Evolutionary conservation across 2,329 filamentous ascomycete genomes (phyloP).

Genomic region (Kalmusia sp.): DNA sequence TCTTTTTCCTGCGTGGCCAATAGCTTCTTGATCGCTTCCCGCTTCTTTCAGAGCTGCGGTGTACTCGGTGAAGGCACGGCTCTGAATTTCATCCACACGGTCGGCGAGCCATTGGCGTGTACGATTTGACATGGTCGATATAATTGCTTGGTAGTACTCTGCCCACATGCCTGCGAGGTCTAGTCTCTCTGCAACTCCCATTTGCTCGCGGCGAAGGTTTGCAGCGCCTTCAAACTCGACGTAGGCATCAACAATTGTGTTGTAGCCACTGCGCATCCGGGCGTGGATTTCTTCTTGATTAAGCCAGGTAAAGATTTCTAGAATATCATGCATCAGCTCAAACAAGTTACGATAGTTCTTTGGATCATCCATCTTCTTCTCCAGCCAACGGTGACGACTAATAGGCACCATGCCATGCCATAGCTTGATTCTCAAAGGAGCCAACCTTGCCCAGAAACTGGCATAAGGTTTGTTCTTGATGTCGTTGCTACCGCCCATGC

Average conservation of each 20-base stretch:
- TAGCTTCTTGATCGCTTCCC: constrained; percentile 10
- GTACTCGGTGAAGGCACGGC: constrained; percentile 10
- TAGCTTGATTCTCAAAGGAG: constrained; percentile 19
- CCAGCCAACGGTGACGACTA: constrained; percentile 21
- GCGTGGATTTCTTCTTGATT: constrained; percentile 9
- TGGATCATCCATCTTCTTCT: constrained; percentile 26
- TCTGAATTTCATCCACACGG: constrained; percentile 24
- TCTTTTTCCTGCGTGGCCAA: constrained; percentile 20
- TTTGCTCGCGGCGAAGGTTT: constrained; percentile 20
- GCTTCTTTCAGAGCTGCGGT: constrained; percentile 7
- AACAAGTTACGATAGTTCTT: constrained; percentile 21
- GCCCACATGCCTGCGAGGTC: constrained; percentile 27
- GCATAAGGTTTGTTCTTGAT: too few species aligned
- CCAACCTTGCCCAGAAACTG: constrained; percentile 11
- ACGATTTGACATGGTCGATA: constrained; percentile 16
- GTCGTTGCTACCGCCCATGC: neutral
- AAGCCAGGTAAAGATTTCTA: constrained; percentile 18
- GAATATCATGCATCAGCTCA: constrained; percentile 23
- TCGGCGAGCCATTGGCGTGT: constrained; percentile 27
- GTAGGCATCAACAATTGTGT: constrained; percentile 17
- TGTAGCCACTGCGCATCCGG: constrained; percentile 13
- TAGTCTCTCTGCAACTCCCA: constrained; percentile 15
- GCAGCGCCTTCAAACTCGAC: constrained; percentile 19
- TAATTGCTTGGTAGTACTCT: constrained; percentile 18
- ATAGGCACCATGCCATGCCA: constrained; percentile 26